These are phyloP conservation scores for Xylaria sp. DNA, from an alignment of 2,329 filamentous ascomycete genomes.

Conservation along the genomic window DNA sequence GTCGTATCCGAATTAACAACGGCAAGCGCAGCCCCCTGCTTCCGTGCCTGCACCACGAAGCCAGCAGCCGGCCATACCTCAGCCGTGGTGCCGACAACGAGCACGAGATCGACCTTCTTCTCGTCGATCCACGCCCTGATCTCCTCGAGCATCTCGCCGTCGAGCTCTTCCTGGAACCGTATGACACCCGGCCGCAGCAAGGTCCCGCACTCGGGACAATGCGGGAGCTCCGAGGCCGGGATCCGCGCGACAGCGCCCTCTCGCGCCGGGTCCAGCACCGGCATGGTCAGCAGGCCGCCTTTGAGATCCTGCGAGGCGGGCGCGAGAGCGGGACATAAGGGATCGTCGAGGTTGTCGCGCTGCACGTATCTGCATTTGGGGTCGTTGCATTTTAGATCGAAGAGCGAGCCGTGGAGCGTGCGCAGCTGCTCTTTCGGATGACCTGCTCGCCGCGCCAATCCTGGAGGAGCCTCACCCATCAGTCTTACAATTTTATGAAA, in stretches of 20 bases:
- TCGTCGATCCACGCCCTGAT: slow-evolving; percentile 72
- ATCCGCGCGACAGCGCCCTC: slow-evolving; percentile 55
- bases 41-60: slow-evolving; percentile 72
- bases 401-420: slow-evolving; percentile 83
- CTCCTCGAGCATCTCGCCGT: slow-evolving; percentile 65
- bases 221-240: slow-evolving; percentile 67
- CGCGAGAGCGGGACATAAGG: slow-evolving; percentile 77
- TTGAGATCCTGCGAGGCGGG: slow-evolving; percentile 66
- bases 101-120: slow-evolving; percentile 75
- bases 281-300: slow-evolving; percentile 52
- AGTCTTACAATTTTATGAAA: neutral
- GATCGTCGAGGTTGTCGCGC: slow-evolving; percentile 76
- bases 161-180: slow-evolving; percentile 83
- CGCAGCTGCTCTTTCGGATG: slow-evolving; percentile 75
- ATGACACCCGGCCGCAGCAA: slow-evolving; percentile 81
- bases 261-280: slow-evolving; percentile 57
- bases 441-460: slow-evolving; percentile 74
- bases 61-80: slow-evolving; percentile 80
- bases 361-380: slow-evolving; percentile 71
- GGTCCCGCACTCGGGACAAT: slow-evolving; percentile 72
- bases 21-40: slow-evolving; percentile 75
- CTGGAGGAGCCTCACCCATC: slow-evolving; percentile 51
- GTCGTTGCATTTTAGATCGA: slow-evolving; percentile 79
- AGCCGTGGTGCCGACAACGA: slow-evolving; percentile 85
- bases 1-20: slow-evolving; percentile 78